Percentiles rank a stretch among this genome's conserved stretches.
These are phyloP conservation scores for Curvularia lunata DNA, from an alignment of 2,329 filamentous ascomycete genomes.

Conservation along the genomic window DNA sequence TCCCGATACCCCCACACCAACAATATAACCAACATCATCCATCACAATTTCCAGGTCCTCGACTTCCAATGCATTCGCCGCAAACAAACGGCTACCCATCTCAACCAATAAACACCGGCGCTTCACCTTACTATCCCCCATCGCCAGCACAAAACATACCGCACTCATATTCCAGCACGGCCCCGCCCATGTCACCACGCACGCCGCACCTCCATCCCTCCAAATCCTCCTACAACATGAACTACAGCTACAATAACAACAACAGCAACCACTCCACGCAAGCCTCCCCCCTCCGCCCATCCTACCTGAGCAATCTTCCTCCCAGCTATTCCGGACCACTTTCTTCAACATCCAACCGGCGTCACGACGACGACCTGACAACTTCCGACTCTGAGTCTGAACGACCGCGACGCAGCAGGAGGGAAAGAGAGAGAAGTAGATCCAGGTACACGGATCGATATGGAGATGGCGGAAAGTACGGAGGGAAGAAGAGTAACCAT, in stretches of 20 bases:
- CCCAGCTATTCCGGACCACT: neutral
- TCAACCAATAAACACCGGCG: constrained; percentile 1
- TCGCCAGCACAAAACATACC: neutral
- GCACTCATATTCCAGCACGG: neutral
- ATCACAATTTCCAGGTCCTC: constrained; percentile 13
- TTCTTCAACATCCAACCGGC: constrained; percentile 7
- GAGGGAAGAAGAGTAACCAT: constrained; percentile 31
- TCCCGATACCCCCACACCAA: constrained; percentile 16
- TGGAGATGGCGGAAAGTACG: constrained; percentile 3
- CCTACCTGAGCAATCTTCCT: constrained; percentile 7
- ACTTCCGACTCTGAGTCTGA: constrained; percentile 37
- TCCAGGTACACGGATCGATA: constrained; percentile 17
- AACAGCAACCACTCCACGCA: constrained; percentile 12
- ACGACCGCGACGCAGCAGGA: constrained; percentile 20
- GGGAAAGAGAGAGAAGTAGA: constrained; percentile 10
- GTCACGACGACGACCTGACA: constrained; percentile 26
- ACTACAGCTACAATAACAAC: neutral
- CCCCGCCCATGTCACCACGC: constrained; percentile 4
- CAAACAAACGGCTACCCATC: constrained; percentile 7
- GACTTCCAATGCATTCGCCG: constrained; percentile 4
- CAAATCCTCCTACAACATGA: neutral
- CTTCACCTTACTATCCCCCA: constrained; percentile 5
- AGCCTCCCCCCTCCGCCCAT: constrained; percentile 26
- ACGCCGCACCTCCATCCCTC: constrained; percentile 11
- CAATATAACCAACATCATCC: constrained; percentile 10